Evolutionary conservation across 345 rosid species (phyloP), one percentile per base, ranked within the genome.

Genomic region (Populus ilicifolia): DNA sequence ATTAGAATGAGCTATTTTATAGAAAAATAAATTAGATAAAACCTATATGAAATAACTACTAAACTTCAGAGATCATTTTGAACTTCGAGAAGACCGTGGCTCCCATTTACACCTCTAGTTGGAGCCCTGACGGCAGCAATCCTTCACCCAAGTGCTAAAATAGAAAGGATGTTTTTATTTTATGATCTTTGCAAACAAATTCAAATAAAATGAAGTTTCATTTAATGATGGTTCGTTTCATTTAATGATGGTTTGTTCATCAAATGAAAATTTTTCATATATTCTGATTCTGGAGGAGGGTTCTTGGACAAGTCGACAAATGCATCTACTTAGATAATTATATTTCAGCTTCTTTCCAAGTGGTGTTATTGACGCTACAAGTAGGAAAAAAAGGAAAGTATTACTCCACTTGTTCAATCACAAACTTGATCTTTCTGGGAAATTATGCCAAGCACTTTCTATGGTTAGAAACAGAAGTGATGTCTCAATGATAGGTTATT

Each of bases 381-480:
- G 33, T 43, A 25, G 66, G 70, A 27, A 23, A 27, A 48, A 23
- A 27, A 48, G 23, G 16, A 52, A 50, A 10, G 43, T 41, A 29
- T 30, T 35, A 75, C 43, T 64, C 65, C 17, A 66, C 33, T 16
- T 67, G 50, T 35, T 50, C 72, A 67, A 67, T 50, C 73, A 75
- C 38, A 52, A 36, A 25, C 48, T 29, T 62, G 56, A 70, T 70
- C 48, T 29, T 43, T 29, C 33, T 17, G 13, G 33, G 75, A 50
- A 70, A 70, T 74, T 36, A 77, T 61, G n/a, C 56, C 70, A 44
- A 62, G 74, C 69, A 41, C 30, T 67, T 68, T 14, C 20, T 27
- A 56, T 38, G 64, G 35, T 38, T 59, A 9, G 35, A 62, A 27
- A 21, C 16, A 41, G 67, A 35, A 33, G 52, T 30, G 69, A 63